Percentiles rank a stretch among this genome's conserved stretches.
Conservation (phyloP, 768 basidiomycete species). For the Gyrodon lividus region DNA sequence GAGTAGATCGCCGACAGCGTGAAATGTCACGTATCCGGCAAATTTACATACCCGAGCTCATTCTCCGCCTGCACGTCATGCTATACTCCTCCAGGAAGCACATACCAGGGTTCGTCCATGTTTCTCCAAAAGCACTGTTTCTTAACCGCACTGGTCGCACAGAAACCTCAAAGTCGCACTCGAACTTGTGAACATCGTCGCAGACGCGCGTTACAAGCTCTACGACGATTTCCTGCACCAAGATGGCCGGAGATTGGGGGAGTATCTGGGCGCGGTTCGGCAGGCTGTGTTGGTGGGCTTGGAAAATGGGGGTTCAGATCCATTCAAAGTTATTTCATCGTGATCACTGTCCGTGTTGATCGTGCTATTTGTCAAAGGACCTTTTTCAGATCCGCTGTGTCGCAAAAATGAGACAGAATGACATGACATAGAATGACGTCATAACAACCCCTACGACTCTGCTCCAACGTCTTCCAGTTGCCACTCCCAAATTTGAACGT, state of each 20-base stretch:
- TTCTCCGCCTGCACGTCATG: slow-evolving; percentile 78
- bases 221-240: slow-evolving; percentile 79
- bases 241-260: slow-evolving; percentile 58
- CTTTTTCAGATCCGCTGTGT: too few species aligned
- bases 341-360: slow-evolving; percentile 7
- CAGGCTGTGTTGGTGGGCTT: slow-evolving; percentile 70
- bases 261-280: slow-evolving; percentile 74
- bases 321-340: slow-evolving; percentile 49
- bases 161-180: slow-evolving; percentile 79
- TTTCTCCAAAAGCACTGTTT: not conserved
- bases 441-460: too few species aligned
- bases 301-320: slow-evolving; percentile 75
- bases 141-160: slow-evolving; percentile 2
- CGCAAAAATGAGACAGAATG: too few species aligned
- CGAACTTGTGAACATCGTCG: slow-evolving; percentile 79
- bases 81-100: slow-evolving; percentile 61
- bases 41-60: slow-evolving; percentile 85
- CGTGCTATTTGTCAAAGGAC: not conserved
- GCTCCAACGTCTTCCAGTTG: too few species aligned
- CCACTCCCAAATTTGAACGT: too few species aligned
- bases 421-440: too few species aligned
- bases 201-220: slow-evolving; percentile 81
- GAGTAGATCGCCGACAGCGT: slow-evolving; percentile 52
- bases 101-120: slow-evolving; percentile 61
- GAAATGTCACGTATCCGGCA: slow-evolving; percentile 84